Percentiles rank a stretch among this genome's conserved stretches.
Evolutionary conservation across 2,329 filamentous ascomycete species (phyloP).

Genomic region (Trichophyton rubrum): DNA sequence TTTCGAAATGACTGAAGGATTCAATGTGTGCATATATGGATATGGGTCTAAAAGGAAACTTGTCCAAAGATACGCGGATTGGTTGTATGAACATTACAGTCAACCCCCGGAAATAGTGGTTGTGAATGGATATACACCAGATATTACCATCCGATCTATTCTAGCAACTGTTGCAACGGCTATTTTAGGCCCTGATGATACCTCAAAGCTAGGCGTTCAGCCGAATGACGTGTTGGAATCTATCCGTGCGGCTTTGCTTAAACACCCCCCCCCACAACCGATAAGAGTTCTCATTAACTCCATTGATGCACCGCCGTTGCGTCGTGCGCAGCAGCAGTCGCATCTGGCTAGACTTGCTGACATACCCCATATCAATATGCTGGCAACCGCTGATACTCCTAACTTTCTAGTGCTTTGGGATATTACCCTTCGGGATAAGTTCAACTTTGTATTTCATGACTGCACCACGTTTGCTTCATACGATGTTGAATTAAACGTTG

Average conservation of each 20-base stretch:
- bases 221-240: conserved; percentile 56
- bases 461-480: conserved; percentile 77
- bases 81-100: conserved; percentile 43
- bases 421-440: conserved; percentile 64
- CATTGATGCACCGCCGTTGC: conserved; percentile 66
- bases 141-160: conserved; percentile 34
- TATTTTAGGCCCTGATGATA: conserved; percentile 35
- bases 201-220: conserved; percentile 48
- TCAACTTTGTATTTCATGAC: conserved; percentile 86
- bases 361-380: conserved; percentile 56
- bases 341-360: conserved; percentile 65
- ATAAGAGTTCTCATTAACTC: conserved; percentile 72
- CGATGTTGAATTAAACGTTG: conserved; percentile 62
- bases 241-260: conserved; percentile 50
- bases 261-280: conserved; percentile 27
- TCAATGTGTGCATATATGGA: conserved; percentile 83
- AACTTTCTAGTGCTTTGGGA: conserved; percentile 86
- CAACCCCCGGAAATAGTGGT: conserved; percentile 52
- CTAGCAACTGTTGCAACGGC: conserved; percentile 52
- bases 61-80: conserved; percentile 60
- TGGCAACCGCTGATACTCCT: conserved; percentile 77
- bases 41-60: conserved; percentile 79
- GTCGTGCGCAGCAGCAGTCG: conserved; percentile 56
- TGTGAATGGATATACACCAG: conserved; percentile 64
- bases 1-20: conserved; percentile 77